Base-by-base conservation (phyloP, 2,329 filamentous ascomycete genomes). In the Penicillium crustosum region DNA sequence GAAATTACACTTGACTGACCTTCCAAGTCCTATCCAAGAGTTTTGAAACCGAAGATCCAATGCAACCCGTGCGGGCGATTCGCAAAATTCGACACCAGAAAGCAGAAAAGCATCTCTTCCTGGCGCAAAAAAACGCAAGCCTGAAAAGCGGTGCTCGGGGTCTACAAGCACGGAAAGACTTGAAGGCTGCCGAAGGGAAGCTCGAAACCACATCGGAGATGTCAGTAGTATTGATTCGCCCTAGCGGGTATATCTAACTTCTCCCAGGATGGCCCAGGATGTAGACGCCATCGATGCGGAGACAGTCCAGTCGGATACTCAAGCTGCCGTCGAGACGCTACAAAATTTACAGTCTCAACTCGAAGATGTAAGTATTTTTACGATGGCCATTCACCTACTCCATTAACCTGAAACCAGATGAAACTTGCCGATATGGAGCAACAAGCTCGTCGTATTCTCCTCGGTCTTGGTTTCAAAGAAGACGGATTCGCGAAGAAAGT, bases 131-230 rank as follows among this genome's bases (percentile, higher is more conserved):
- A 63, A 86, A 91, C 68, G 90, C 90, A 8, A 81, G 85, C 42
- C 76, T 91, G 41, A 81, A 90, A 51, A 93, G 90, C 67, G 91
- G 91, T 35, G 83, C 89, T 1, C 78, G 91, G 42, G 91, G 91
- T 0, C 77, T 89, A 80, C 83, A 88, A 59, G 90, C 90, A 0
- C 81, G 90, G n/a, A 93, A 94, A 66, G 84, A 86, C 1, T 74
- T 94, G 19, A 84, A 86, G 49, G 82, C 83, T 4, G 83, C 87
- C 29, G 91, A 95, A 68, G 86, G 86, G 61, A 82, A 82, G 17
- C 79, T 90, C 2, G 81, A 83, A 12, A 82, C 85, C 45, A 87
- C 84, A 0, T 74, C 79, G 39, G 72, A 72, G 10, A 52, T 80
- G 84, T 87, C 73, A 69, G 79, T 25, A 10, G 7, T 6, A 41